Evolutionary conservation across 2,329 filamentous ascomycete species (phyloP).

Genomic region (Fusarium sp.): DNA sequence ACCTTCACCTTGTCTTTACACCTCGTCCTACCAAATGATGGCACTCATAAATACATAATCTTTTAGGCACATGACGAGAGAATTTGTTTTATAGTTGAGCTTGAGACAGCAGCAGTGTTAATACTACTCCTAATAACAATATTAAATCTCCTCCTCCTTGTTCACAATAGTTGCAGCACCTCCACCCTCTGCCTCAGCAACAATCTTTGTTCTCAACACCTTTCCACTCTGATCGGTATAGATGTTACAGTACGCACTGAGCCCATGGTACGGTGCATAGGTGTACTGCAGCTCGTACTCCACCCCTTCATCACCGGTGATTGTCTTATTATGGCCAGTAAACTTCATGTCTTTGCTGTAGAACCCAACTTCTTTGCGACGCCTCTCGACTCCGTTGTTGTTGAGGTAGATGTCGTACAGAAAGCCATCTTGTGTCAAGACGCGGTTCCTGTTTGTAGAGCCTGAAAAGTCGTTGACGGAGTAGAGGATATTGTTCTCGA

Average conservation of each 20-base stretch:
- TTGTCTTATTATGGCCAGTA: constrained; percentile 16
- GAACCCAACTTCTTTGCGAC: constrained; percentile 21
- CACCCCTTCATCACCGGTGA: not conserved
- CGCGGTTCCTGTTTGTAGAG: constrained; percentile 17
- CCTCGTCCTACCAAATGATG: not conserved
- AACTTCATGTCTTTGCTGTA: constrained; percentile 27
- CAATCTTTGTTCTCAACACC: constrained; percentile 21
- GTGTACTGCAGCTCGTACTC: constrained; percentile 25
- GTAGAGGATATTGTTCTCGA: constrained; percentile 24
- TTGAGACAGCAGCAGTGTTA: too few relatives aligned
- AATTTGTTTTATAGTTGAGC: not conserved
- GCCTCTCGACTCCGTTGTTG: constrained; percentile 15
- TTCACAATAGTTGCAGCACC: constrained; percentile 23
- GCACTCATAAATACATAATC: not conserved
- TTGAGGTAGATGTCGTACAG: constrained; percentile 21
- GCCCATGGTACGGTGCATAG: constrained; percentile 16
- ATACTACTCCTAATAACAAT: too few relatives aligned
- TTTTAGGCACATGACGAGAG: not conserved
- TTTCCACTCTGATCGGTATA: constrained; percentile 18
- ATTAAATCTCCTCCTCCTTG: constrained; percentile 2
- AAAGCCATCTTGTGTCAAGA: constrained; percentile 20
- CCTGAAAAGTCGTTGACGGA: constrained; percentile 26
- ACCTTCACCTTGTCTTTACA: not conserved
- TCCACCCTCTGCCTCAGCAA: constrained; percentile 21
- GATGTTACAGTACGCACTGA: constrained; percentile 19